Evolutionary conservation across 1,139 yeast species (phyloP).

Genomic region (Arxiozyma heterogenica): DNA sequence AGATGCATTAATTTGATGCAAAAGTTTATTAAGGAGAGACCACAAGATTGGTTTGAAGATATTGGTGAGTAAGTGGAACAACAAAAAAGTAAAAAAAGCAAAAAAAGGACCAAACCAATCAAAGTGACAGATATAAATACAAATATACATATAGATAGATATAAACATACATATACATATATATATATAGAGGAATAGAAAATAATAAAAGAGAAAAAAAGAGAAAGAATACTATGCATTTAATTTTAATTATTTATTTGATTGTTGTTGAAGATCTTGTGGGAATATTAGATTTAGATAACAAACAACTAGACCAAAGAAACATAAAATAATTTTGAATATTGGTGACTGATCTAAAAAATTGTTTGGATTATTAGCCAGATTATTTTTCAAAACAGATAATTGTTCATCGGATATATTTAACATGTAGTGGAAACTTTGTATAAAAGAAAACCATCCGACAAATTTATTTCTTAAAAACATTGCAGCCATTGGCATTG

Average conservation of each 20-base stretch:
- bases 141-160: no score
- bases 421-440: constrained; percentile 23
- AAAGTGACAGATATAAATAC: no score
- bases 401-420: constrained; percentile 21
- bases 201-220: no score
- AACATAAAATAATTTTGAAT: constrained; percentile 40
- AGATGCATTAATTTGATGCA: constrained; percentile 69
- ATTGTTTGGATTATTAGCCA: constrained; percentile 10
- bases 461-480: constrained; percentile 36
- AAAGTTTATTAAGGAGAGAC: constrained; percentile 66
- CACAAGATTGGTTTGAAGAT: constrained; percentile 82
- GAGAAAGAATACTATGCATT: no score
- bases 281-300: constrained; percentile 41
- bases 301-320: constrained; percentile 42
- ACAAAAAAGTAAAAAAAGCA: no score
- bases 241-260: no score
- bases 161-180: no score
- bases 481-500: constrained; percentile 66
- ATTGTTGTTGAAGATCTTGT: constrained; percentile 8
- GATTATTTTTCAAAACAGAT: constrained; percentile 17
- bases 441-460: constrained; percentile 30
- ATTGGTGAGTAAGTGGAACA: constrained; percentile 47
- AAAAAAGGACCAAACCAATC: no score
- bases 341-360: constrained; percentile 36
- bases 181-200: no score